phyloP scores from a whole-genome alignment of 163 green algal genomes.

The Chlamydomonas reinhardtii region DNA sequence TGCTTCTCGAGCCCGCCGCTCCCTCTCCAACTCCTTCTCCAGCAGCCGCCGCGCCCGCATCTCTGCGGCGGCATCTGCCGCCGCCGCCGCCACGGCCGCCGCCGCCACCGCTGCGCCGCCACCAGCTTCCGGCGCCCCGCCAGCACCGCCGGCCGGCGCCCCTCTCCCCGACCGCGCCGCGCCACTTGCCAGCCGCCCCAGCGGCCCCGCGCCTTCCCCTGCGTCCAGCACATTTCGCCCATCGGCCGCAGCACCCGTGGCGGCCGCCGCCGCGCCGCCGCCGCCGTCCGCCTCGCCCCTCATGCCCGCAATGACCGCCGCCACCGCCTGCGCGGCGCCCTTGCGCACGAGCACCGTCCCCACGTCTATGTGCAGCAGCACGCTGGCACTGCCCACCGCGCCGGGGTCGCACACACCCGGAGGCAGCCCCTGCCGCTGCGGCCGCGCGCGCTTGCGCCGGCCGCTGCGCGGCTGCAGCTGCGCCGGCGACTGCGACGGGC shows the following conservation, averaged over 20 bases:
- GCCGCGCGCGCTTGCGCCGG: slow-evolving; percentile 11
- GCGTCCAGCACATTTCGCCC: too few relatives aligned
- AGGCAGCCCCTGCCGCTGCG: slow-evolving; percentile 4
- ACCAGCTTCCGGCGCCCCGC: too few relatives aligned
- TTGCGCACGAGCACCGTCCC: background rate
- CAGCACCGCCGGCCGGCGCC: too few relatives aligned
- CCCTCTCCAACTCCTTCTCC: background rate
- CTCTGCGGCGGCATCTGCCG: background rate
- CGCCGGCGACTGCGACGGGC: background rate
- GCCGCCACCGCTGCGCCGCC: too few relatives aligned
- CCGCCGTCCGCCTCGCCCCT: too few relatives aligned
- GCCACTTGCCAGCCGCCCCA: too few relatives aligned
- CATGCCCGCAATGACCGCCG: background rate
- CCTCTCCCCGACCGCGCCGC: too few relatives aligned
- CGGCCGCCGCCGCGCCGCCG: too few relatives aligned
- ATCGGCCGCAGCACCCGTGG: too few relatives aligned
- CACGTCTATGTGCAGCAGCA: slow-evolving; percentile 1
- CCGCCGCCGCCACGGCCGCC: too few relatives aligned
- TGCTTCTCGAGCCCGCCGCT: background rate
- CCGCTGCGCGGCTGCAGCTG: background rate
- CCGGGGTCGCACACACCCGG: background rate
- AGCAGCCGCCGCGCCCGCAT: background rate
- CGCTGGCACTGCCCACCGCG: background rate
- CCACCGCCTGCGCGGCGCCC: too few relatives aligned
- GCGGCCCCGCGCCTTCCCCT: too few relatives aligned